Base-by-base conservation (phyloP, 805 yeast genomes). In the Cyberlindnera euphorbiiphila region DNA sequence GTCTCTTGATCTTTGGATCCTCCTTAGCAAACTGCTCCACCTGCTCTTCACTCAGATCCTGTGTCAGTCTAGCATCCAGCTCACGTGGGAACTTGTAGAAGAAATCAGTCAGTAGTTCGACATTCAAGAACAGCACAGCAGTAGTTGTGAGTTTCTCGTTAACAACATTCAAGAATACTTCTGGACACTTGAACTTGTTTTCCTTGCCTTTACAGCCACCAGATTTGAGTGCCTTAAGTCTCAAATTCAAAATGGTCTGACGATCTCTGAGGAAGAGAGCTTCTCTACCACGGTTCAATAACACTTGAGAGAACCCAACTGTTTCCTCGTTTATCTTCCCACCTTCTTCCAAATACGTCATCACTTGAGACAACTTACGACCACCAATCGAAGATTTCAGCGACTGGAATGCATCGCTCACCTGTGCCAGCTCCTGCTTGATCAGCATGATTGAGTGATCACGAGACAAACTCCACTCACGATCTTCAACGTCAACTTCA, bases 81-180 rank as follows among this genome's bases (percentile, higher is more conserved):
- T 88, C 97, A 42, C 98, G 73, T 3, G 99, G 98, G 62, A 93
- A 91, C 51, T 88, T 87, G 61, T 94, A 93, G 58, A 91, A 94
- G 56, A 93, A 93, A 61, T 94, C 98, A 49, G 95, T 84, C 45
- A 93, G 67, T 39, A 93, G 67, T 61, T 93, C 99, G 39, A 94
- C 98, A 56, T 93, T 93, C 57, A 93, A 65, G 53, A 93, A 93
- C 44, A 93, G 62, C 4, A 93, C 93, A 0, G 98, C 93, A 0
- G 98, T 93, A 10, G 91, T 83, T 0, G 97, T 86, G 17, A 93
- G 66, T 60, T 93, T 93, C 45, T 87, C 89, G 35, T 93, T 82
- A 4, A 93, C 96, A 3, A 87, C 95, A 56, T 87, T 95, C 57
- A 93, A 68, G 50, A 89, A 94, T 6, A 89, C 74, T 59, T 93